Percentiles rank a stretch among this genome's conserved stretches.
Evolutionary conservation across 441 rosid species (phyloP).

Genomic region (Biscutella laevigata): DNA sequence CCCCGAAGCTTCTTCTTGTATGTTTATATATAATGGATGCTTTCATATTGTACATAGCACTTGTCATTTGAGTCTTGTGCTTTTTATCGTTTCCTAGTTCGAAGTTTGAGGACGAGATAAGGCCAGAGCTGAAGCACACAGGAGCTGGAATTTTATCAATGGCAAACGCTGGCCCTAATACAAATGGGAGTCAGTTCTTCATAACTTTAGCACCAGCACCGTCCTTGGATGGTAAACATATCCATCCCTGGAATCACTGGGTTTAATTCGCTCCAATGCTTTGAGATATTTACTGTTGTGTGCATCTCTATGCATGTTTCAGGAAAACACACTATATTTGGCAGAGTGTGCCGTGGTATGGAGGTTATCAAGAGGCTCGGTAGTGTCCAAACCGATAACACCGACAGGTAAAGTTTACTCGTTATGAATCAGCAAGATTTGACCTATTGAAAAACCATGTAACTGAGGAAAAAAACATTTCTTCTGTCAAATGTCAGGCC

Average conservation of each 20-base stretch:
- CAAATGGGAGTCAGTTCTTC: constrained; percentile 69
- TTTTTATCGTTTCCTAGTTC: constrained; percentile 27
- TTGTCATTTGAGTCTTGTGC: background rate
- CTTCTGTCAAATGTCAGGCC: too few species aligned
- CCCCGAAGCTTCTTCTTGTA: background rate
- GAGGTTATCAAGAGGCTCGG: constrained; percentile 93
- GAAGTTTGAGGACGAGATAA: constrained; percentile 86
- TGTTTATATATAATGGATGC: too few species aligned
- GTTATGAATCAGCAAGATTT: too few species aligned
- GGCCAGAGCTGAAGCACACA: constrained; percentile 58
- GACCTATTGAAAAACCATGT: too few species aligned
- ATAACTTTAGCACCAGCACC: constrained; percentile 81
- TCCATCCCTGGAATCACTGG: background rate
- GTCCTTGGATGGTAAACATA: constrained; percentile 54
- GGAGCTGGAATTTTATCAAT: constrained; percentile 63
- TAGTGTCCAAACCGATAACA: constrained; percentile 90
- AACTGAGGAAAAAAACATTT: too few species aligned
- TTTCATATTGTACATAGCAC: background rate
- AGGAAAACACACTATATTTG: constrained; percentile 97
- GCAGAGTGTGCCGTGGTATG: constrained; percentile 85
- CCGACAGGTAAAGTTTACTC: constrained; percentile 60
- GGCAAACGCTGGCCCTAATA: constrained; percentile 73
- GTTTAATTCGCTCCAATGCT: background rate
- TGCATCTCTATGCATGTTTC: too few species aligned
- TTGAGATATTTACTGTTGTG: too few species aligned